These are phyloP conservation scores for Lentithecium fluviatile DNA, from an alignment of 495 filamentous ascomycete species.

Conservation along the genomic window DNA sequence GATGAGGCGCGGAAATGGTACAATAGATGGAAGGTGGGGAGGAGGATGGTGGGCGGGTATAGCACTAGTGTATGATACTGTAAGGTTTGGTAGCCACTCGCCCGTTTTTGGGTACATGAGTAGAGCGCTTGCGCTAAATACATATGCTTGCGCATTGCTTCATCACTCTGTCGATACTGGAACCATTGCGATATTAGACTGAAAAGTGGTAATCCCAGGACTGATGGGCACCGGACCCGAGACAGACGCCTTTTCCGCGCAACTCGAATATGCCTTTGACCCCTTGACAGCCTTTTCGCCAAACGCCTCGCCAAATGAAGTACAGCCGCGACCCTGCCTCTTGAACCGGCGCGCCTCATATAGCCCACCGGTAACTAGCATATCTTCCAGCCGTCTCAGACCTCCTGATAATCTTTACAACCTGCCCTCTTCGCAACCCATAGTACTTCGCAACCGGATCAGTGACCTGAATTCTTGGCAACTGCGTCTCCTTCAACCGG, in stretches of 20 bases:
- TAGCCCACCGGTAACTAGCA: conserved; percentile 68
- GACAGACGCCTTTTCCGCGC: background rate
- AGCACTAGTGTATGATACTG: conserved; percentile 47
- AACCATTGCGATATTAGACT: no score
- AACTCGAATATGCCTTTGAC: background rate
- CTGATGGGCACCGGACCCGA: background rate
- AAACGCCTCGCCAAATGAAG: conserved; percentile 24
- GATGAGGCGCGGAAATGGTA: conserved; percentile 84
- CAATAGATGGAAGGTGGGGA: conserved; percentile 39
- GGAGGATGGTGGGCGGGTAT: conserved; percentile 42
- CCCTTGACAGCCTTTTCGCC: conserved; percentile 1
- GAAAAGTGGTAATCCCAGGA: no score
- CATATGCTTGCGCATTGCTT: no score
- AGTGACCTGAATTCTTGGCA: conserved; percentile 84
- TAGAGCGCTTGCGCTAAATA: no score
- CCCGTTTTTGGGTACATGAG: no score
- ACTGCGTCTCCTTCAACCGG: conserved; percentile 92
- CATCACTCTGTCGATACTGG: no score
- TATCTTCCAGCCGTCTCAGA: conserved; percentile 76
- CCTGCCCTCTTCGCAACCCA: conserved; percentile 87
- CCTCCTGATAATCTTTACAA: conserved; percentile 95
- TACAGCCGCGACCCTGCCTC: background rate
- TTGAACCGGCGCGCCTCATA: conserved; percentile 42
- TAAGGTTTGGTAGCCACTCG: no score
- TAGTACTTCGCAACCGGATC: conserved; percentile 93